Evolutionary conservation across 495 filamentous ascomycete species (phyloP).

Genomic region (Annulohypoxylon bovei): DNA sequence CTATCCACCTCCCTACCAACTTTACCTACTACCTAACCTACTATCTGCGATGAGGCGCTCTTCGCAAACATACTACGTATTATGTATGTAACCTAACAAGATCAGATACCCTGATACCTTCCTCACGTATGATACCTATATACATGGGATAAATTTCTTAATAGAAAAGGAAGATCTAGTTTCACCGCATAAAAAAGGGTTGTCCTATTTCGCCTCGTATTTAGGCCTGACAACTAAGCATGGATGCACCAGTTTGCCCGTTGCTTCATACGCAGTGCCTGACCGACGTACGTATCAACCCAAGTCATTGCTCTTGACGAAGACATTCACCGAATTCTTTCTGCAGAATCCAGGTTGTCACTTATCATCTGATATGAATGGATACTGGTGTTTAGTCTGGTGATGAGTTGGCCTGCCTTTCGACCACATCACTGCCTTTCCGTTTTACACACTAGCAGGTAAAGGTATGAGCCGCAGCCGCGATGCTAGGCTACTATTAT

Average conservation of each 20-base stretch:
- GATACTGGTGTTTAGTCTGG: conserved; percentile 40
- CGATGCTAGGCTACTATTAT: conserved; percentile 2
- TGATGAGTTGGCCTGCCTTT: conserved; percentile 45
- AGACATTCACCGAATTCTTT: conserved; percentile 36
- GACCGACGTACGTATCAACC: conserved; percentile 27
- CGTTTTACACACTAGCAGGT: conserved; percentile 23
- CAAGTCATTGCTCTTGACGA: conserved; percentile 12
- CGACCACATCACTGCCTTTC: conserved; percentile 37
- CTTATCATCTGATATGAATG: conserved; percentile 30
- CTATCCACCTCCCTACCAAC: background rate
- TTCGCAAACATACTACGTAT: conserved; percentile 1
- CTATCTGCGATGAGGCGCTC: conserved; percentile 30
- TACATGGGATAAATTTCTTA: conserved; percentile 13
- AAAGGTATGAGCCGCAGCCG: conserved; percentile 32
- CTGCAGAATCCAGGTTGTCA: conserved; percentile 15
- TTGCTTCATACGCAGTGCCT: conserved; percentile 17
- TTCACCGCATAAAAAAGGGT: conserved; percentile 11
- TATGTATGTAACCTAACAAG: background rate
- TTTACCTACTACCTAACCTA: background rate
- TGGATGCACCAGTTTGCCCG: conserved; percentile 30
- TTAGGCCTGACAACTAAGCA: conserved; percentile 37
- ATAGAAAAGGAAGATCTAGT: conserved; percentile 15
- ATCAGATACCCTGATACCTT: background rate
- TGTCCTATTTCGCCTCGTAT: conserved; percentile 41
- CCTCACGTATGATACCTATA: conserved; percentile 6